phyloP scores from a whole-genome alignment of 2,329 filamentous ascomycete species.

The Colletotrichum agaves region DNA sequence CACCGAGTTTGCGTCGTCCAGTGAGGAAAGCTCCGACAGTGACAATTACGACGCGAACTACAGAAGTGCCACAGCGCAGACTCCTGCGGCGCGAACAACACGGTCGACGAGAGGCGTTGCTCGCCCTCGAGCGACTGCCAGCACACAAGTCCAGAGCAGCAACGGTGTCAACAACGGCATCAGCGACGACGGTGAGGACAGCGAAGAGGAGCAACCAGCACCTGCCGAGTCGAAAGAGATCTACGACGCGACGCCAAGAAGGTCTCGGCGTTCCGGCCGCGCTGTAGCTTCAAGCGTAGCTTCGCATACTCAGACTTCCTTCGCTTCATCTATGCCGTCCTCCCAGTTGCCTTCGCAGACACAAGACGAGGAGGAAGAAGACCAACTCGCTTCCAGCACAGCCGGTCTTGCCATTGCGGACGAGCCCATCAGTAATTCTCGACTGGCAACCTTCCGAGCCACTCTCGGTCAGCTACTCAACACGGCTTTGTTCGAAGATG shows the following conservation, averaged over 20 bases:
- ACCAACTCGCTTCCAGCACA: conserved; percentile 55
- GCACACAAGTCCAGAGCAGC: conserved; percentile 42
- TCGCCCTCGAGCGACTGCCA: conserved; percentile 46
- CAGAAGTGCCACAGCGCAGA: conserved; percentile 40
- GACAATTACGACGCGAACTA: conserved; percentile 63
- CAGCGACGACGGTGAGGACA: conserved; percentile 55
- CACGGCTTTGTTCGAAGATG: conserved; percentile 85
- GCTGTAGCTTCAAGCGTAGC: conserved; percentile 50
- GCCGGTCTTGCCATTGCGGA: conserved; percentile 56
- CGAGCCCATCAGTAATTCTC: conserved; percentile 66
- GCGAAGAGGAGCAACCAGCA: conserved; percentile 56
- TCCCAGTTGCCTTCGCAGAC: conserved; percentile 71
- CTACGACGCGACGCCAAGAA: conserved; percentile 55
- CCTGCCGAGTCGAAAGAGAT: conserved; percentile 53
- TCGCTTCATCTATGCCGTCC: conserved; percentile 82
- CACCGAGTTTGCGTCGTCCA: conserved; percentile 67
- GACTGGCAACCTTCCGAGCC: conserved; percentile 80
- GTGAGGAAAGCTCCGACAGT: conserved; percentile 68
- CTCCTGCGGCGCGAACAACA: conserved; percentile 49
- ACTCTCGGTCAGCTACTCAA: conserved; percentile 86
- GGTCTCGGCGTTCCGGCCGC: conserved; percentile 48
- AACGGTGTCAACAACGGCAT: conserved; percentile 38
- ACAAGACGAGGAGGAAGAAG: conserved; percentile 55
- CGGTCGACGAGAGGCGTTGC: conserved; percentile 46
- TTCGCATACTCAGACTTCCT: conserved; percentile 66